Evolutionary conservation across 2,329 filamentous ascomycete genomes (phyloP).

Genomic region (Exserohilum turcica): DNA sequence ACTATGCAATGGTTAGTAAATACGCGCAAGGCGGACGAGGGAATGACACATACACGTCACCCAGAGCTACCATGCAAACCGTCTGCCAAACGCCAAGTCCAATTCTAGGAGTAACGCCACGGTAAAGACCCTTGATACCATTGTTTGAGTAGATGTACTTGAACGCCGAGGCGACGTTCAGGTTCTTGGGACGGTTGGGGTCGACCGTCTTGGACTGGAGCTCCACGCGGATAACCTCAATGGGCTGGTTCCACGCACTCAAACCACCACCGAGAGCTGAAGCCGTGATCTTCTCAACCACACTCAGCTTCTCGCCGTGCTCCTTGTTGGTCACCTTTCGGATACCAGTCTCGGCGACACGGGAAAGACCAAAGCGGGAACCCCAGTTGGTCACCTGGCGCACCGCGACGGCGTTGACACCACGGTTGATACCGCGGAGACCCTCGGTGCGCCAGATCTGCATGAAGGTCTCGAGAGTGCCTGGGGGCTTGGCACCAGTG

Average conservation of each 20-base stretch:
- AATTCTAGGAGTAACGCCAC: constrained; percentile 91
- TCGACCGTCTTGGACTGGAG: constrained; percentile 99
- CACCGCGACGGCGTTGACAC: constrained; percentile 97
- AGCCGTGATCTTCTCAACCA: constrained; percentile 86
- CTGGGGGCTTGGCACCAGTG: constrained; percentile 79
- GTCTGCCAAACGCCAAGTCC: constrained; percentile 98
- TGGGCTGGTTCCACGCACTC: constrained; percentile 98
- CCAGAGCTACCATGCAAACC: constrained; percentile 98
- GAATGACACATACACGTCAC: constrained; percentile 79
- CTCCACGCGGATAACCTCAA: constrained; percentile 99
- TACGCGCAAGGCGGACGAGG: neutral
- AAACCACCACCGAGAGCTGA: constrained; percentile 89
- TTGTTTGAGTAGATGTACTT: constrained; percentile 90
- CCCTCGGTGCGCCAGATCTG: constrained; percentile 95
- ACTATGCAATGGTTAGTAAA: constrained; percentile 49
- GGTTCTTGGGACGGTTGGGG: constrained; percentile 97
- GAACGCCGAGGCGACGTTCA: constrained; percentile 85
- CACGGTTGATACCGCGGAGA: constrained; percentile 94
- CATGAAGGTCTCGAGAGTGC: constrained; percentile 95
- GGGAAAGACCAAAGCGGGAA: constrained; percentile 89
- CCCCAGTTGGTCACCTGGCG: constrained; percentile 99
- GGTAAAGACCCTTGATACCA: constrained; percentile 90
- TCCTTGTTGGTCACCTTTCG: constrained; percentile 78
- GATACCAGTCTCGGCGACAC: constrained; percentile 89
- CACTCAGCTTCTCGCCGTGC: constrained; percentile 75